These are phyloP conservation scores for Hygrocybe coccinea DNA, from an alignment of 768 basidiomycete genomes.

Conservation along the genomic window DNA sequence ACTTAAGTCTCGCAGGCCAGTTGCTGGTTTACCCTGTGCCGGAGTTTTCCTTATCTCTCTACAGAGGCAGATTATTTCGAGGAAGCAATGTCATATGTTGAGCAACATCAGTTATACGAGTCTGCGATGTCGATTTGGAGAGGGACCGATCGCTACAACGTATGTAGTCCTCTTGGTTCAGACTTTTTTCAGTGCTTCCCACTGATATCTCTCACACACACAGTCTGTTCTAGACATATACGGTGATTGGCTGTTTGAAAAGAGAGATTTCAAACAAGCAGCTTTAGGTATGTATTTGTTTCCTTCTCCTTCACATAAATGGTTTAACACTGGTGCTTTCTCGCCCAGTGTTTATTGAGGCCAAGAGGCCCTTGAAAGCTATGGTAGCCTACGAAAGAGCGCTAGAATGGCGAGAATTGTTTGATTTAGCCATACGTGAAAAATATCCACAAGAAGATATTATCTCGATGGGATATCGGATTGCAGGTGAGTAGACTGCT, in stretches of 20 bases:
- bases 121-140: constrained; percentile 73
- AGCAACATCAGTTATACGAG: constrained; percentile 70
- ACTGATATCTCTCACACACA: neutral
- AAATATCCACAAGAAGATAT: constrained; percentile 52
- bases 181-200: neutral
- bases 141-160: constrained; percentile 57
- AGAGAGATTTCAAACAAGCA: constrained; percentile 77
- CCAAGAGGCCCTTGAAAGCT: constrained; percentile 59
- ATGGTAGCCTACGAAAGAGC: constrained; percentile 86
- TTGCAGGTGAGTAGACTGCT: constrained; percentile 58
- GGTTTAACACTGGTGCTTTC: neutral
- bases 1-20: constrained; percentile 70
- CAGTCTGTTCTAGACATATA: constrained; percentile 70
- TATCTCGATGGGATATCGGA: constrained; percentile 61
- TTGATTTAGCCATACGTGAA: constrained; percentile 64
- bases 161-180: constrained; percentile 23
- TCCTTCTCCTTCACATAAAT: neutral
- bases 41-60: neutral
- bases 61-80: constrained; percentile 67
- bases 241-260: constrained; percentile 83
- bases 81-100: constrained; percentile 76
- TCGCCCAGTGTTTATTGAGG: constrained; percentile 70
- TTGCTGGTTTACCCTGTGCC: neutral
- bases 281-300: constrained; percentile 57
- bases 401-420: constrained; percentile 86